Base-by-base conservation (phyloP, 441 rosid genomes). In the Adansonia madagascariensis region DNA sequence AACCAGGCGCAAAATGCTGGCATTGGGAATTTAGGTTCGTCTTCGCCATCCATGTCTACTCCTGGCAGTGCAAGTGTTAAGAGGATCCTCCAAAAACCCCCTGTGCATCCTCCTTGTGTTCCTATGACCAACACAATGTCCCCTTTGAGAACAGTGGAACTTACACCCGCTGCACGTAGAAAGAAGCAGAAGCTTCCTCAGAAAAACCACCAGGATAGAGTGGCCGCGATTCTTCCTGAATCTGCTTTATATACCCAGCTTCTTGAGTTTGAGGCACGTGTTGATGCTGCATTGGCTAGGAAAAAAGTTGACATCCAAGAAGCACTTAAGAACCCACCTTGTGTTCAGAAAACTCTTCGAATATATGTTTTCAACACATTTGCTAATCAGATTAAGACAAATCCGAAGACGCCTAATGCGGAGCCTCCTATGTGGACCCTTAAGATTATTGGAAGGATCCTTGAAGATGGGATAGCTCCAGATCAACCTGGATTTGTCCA, bases 221-320 rank as follows among this genome's bases (percentile, higher is more conserved):
- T 94, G 71, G 97, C 99, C 0, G 94, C 97, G 0, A 89, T 95
- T 83, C 84, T 95, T 52, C 99, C 99, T 0, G 98, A 95, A 85
- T 95, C 99, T 77, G 97, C 97, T 72, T 80, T 94, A 56, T 95
- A 95, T 78, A 94, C 98, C 3, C 99, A 92, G 86, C 90, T 95
- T 79, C 97, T 95, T 71, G 99, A 95, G 85, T 94, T 91, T 75
- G 99, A 95, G 88, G 80, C 94, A 27, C 89, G 93, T 49, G 92
- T 94, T 2, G 99, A 92, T 91, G 90, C 95, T 80, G 95, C 94
- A 8, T 83, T 95, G 68, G 77, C 88, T 31, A 89, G 97, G 77
- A 95, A 95, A 93, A 95, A 94, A 85, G 89, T 94, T 76, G 99
- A 95, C 79, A 94, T 95, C 78, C 97, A 95, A 82, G 98, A 95